These are phyloP conservation scores for Penicillium cinerascens DNA, from an alignment of 495 filamentous ascomycete species.

Conservation along the genomic window DNA sequence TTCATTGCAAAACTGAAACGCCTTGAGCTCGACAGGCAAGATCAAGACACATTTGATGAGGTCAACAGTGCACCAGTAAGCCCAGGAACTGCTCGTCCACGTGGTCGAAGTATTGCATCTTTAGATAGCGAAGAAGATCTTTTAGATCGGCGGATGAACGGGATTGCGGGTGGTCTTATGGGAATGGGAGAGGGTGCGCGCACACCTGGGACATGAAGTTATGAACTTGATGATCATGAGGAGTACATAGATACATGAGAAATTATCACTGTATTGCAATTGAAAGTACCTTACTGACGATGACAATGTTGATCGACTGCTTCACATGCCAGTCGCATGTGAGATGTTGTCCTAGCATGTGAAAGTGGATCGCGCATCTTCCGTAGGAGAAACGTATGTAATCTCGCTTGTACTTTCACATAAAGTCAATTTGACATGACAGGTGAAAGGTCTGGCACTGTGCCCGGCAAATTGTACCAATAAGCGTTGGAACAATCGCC, in stretches of 20 bases:
- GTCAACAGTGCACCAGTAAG: slow-evolving; percentile 25
- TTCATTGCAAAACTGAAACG: slow-evolving; percentile 22
- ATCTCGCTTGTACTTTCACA: too few species aligned
- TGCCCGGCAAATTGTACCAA: too few species aligned
- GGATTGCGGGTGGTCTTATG: slow-evolving; percentile 74
- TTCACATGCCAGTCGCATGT: neutral
- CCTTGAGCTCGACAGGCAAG: slow-evolving; percentile 12
- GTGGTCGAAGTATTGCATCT: slow-evolving; percentile 62
- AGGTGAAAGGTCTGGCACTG: too few species aligned
- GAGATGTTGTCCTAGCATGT: neutral
- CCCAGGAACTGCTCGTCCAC: slow-evolving; percentile 18
- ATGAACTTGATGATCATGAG: slow-evolving; percentile 2
- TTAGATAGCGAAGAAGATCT: slow-evolving; percentile 82
- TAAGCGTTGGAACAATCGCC: too few species aligned
- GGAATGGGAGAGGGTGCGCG: slow-evolving; percentile 51
- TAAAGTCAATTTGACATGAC: too few species aligned
- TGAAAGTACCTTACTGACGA: neutral
- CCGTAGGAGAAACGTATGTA: too few species aligned
- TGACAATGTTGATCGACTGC: neutral
- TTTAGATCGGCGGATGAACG: slow-evolving; percentile 79
- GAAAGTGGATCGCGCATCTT: neutral
- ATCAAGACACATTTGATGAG: slow-evolving; percentile 12
- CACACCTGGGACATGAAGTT: slow-evolving; percentile 29
- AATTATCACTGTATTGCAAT: neutral
- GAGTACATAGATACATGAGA: neutral